Base-by-base conservation (phyloP, 306 rosid species). In the Lagenaria siceraria region DNA sequence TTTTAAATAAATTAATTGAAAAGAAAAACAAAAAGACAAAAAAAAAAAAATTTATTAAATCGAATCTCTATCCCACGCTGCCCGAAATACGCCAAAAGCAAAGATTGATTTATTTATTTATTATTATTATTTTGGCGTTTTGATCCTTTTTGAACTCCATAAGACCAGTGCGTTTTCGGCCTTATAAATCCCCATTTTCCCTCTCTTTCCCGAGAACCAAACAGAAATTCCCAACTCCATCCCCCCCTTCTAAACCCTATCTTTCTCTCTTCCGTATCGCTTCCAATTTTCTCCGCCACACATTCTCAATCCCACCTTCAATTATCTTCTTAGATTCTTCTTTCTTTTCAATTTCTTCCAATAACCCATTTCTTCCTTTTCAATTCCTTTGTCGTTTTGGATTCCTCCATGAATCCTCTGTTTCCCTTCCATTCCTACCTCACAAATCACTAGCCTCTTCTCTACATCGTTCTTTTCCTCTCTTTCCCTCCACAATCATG, bases 401-500 rank as follows among this genome's bases (percentile, higher is more conserved):
- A 19, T 22, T 65, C 52, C 24, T 21, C 10, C 49, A 70, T 46
- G 75, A 22, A 21, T 11, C 6, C 49, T 8, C 35, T 42, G 12
- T 11, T 14, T 22, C 6, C 36, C 3, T 31, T 60, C 12, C 64
- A 6, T 61, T 61, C 15, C 69, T 6, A 8, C 69, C 69, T 29
- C 68, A 27, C 9, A 0, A 27, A 4, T 3, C 38, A 29, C 40
- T 33, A 27, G 10, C 42, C 42, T 35, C 3, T 13, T 17, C 3
- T 11, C 38, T 0, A 2, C 7, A n/a, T 5, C 27, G 7, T 13
- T 13, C 8, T 31, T 3, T 33, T 33, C 0, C 9, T 31, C 43
- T 35, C 19, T 5, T 3, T 29, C 31, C 3, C 5, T 0, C 27
- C 0, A 17, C 31, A 13, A 6, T 5, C 15, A 89, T 92, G 92